A percentile compares a stretch with the other conserved stretches of the same genome.
Evolutionary conservation across 176 grass and related monocot species (phyloP).

Genomic region (Poa pratensis): DNA sequence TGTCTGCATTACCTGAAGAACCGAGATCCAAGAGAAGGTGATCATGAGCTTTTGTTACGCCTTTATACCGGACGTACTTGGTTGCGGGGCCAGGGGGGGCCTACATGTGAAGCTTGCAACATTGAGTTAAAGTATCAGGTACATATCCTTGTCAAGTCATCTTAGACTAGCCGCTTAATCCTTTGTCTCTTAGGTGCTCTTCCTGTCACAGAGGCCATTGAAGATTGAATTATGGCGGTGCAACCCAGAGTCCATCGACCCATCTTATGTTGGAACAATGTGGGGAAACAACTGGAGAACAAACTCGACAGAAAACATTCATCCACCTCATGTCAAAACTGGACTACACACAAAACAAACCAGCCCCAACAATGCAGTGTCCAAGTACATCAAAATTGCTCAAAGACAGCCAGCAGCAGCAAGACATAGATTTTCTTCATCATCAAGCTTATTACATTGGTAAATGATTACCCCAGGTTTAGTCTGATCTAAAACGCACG

Average conservation of each 20-base stretch:
- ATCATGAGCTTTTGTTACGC: neutral
- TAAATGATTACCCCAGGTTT: neutral
- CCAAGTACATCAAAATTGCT: conserved; percentile 18
- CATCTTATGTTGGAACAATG: neutral
- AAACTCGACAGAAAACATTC: conserved; percentile 1
- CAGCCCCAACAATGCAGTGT: neutral
- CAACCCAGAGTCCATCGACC: neutral
- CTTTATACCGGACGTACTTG: neutral
- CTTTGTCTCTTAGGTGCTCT: neutral
- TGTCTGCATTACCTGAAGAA: conserved; percentile 23
- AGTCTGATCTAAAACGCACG: conserved; percentile 3
- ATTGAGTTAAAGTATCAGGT: neutral
- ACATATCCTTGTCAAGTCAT: conserved; percentile 24
- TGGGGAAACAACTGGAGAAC: neutral
- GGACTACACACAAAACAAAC: conserved; percentile 10
- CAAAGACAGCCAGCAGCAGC: neutral
- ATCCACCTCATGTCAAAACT: conserved; percentile 18
- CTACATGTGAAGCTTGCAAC: neutral
- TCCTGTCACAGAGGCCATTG: neutral
- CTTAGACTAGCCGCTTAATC: neutral
- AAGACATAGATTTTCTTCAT: conserved; percentile 30
- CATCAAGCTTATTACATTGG: conserved; percentile 33
- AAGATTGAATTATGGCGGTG: neutral
- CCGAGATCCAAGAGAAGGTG: neutral
- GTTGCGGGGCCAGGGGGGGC: no score